Evolutionary conservation across 306 rosid genomes (phyloP).

Genomic region (Myrica gale): DNA sequence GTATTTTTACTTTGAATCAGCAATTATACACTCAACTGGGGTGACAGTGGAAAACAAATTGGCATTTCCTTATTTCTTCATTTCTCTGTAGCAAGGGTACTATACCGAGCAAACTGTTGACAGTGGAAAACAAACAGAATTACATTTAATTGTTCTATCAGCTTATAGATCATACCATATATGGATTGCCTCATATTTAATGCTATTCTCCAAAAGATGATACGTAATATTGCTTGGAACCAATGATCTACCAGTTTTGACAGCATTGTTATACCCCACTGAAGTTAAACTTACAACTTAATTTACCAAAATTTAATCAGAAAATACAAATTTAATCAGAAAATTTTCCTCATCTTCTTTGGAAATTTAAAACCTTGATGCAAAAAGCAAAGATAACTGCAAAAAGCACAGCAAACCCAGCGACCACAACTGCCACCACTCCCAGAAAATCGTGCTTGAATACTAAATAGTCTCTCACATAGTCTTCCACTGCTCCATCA

Average conservation of each 20-base stretch:
- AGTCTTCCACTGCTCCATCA: conserved; percentile 25
- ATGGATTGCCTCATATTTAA: not conserved
- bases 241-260: not conserved
- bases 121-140: not conserved
- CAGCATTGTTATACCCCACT: not conserved
- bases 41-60: too few species aligned
- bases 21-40: too few species aligned
- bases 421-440: conserved; percentile 30
- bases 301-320: too few species aligned
- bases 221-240: not conserved
- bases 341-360: conserved; percentile 26
- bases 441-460: conserved; percentile 40
- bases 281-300: too few species aligned
- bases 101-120: not conserved
- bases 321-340: not conserved
- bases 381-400: conserved; percentile 42
- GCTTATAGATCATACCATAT: not conserved
- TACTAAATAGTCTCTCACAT: conserved; percentile 30
- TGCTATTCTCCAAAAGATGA: not conserved
- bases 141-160: not conserved
- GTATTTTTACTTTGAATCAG: too few species aligned
- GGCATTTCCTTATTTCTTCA: too few species aligned
- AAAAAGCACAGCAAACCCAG: conserved; percentile 28
- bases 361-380: conserved; percentile 38
- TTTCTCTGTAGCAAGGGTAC: not conserved